A percentile compares a stretch with the other conserved stretches of the same genome.
These are phyloP conservation scores for Poterioochromonas sp. DNA, from an alignment of 352 stramenopile species.

Conservation along the genomic window DNA sequence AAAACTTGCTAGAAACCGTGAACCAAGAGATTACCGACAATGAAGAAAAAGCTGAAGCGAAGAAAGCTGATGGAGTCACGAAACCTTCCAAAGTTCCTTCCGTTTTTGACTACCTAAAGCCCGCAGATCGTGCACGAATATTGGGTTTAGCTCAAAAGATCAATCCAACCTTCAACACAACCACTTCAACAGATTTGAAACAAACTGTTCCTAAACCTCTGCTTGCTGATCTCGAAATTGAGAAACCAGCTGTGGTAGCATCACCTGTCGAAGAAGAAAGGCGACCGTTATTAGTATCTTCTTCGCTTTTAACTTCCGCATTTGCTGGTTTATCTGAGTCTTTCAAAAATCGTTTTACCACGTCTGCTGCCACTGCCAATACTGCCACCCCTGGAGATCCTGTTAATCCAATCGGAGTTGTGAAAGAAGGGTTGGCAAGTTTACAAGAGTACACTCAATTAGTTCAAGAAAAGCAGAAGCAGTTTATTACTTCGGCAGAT, in stretches of 20 bases:
- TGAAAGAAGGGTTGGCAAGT: too few relatives aligned
- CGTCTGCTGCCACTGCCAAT: slow-evolving; percentile 36
- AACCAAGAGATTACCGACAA: background rate
- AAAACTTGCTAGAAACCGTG: background rate
- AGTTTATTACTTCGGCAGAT: too few relatives aligned
- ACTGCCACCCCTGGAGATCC: slow-evolving; percentile 42
- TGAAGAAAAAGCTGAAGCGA: background rate
- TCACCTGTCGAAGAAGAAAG: background rate
- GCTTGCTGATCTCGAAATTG: background rate
- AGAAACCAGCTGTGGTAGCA: background rate
- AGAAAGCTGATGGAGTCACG: too few relatives aligned
- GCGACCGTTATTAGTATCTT: background rate
- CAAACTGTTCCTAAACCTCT: background rate
- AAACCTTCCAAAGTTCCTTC: background rate
- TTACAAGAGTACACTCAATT: too few relatives aligned
- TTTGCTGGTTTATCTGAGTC: background rate
- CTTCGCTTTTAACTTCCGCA: background rate
- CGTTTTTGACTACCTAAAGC: background rate
- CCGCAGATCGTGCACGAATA: background rate
- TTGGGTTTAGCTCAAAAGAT: background rate
- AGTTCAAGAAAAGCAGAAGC: too few relatives aligned
- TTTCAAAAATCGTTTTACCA: slow-evolving; percentile 24
- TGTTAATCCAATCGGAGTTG: too few relatives aligned
- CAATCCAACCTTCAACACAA: background rate
- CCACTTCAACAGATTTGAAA: background rate